Evolutionary conservation across 345 rosid genomes (phyloP).

Genomic region (Heritiera fomes): DNA sequence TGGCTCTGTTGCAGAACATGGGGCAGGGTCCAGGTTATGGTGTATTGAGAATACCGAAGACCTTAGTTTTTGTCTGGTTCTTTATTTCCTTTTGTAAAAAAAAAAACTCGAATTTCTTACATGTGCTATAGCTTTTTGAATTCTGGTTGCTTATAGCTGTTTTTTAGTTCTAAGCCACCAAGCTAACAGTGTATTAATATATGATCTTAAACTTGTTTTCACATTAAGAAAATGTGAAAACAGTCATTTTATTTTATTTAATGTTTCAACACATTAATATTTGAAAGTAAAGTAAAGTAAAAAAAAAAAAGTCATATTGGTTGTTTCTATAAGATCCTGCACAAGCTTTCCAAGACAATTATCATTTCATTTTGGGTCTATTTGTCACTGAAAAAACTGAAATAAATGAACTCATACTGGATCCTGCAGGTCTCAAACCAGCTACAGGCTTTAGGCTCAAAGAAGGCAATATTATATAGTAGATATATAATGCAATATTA

Average conservation of each 20-base stretch:
- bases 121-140: background rate
- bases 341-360: no score
- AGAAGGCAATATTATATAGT: no score
- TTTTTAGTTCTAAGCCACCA: background rate
- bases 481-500: no score
- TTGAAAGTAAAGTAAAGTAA: no score
- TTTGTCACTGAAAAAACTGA: no score
- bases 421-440: no score
- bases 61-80: conserved; percentile 5
- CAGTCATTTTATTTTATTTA: no score
- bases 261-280: background rate
- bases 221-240: background rate
- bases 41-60: conserved; percentile 11
- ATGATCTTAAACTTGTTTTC: background rate
- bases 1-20: background rate
- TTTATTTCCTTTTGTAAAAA: background rate
- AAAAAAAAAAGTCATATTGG: no score
- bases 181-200: background rate
- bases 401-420: no score
- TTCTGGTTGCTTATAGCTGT: background rate
- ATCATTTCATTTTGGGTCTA: no score
- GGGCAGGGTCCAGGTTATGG: conserved; percentile 5
- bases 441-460: no score
- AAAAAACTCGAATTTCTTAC: background rate
- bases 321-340: no score